Evolutionary conservation across 1,284 basidiomycete genomes (phyloP), one percentile per base, ranked within the genome.

Genomic region (Boletus semigastroideus): DNA sequence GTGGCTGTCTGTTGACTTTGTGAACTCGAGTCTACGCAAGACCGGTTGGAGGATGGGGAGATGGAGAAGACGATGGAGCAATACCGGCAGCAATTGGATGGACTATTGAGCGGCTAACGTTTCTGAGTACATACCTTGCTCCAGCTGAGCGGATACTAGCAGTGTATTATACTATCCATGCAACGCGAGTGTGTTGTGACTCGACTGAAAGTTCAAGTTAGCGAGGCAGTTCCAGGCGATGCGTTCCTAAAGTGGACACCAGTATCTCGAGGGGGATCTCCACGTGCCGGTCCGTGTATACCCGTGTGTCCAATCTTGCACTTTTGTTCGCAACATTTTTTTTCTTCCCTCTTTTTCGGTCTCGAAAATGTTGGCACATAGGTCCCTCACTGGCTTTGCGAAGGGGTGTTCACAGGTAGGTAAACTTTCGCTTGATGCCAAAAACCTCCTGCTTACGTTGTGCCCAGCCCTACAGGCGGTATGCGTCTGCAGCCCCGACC

Each of bases 61-160:
- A 84, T 83, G 51, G 91, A 93, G 67, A 80, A 82, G 53, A 88
- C 88, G 60, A 87, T 94, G 84, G 89, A 92, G 70, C 81, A 87
- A 59, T 94, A 94, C 74, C 85, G 90, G 63, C 81, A 87, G 61
- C 87, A 95, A 67, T 78, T 95, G 60, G 86, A 90, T 54, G 92
- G 92, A 47, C 74, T 95, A 41, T 76, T 96, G 61, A 93, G 89
- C 61, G 80, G 83, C 56, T 90, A 66, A 70, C 46, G 10, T 42
- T 43, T 43, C 14, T 41, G 14, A 33, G 42, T 28, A 43, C 49
- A 52, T 65, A 50, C 16, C 22, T 27, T 31, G 14, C 20, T 45
- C 16, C 33, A 10, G 17, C 36, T 54, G 28, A 27, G 40, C 25
- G 22, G 30, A 51, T 53, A 22, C 31, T 31, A 36, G 41, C 30